Conservation (phyloP, 1,284 basidiomycete genomes). For the Thelephora terrestris region DNA sequence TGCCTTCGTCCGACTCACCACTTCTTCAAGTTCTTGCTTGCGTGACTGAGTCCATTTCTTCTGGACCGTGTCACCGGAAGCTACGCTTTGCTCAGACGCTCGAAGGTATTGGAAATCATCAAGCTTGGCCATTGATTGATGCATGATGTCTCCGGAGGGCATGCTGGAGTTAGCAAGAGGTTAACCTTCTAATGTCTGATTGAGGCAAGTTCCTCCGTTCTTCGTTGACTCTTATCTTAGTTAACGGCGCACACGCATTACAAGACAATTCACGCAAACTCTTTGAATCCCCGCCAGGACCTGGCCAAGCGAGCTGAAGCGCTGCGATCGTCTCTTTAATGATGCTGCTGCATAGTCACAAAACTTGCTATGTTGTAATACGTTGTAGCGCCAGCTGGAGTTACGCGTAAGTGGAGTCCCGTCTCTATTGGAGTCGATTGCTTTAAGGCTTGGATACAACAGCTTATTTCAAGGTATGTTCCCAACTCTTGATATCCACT, state of each 20-base stretch:
- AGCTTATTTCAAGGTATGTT: slow-evolving; percentile 72
- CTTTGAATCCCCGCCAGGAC: slow-evolving; percentile 64
- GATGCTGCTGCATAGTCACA: background rate
- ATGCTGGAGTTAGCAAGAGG: slow-evolving; percentile 89
- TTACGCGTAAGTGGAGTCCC: slow-evolving; percentile 82
- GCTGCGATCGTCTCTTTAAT: slow-evolving; percentile 30
- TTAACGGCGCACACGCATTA: slow-evolving; percentile 84
- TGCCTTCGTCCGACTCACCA: slow-evolving; percentile 1
- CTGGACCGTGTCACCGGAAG: slow-evolving; percentile 66
- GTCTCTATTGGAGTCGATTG: slow-evolving; percentile 63
- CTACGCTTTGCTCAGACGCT: slow-evolving; percentile 74
- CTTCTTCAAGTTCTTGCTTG: background rate
- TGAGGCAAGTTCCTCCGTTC: slow-evolving; percentile 39
- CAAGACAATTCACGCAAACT: slow-evolving; percentile 90
- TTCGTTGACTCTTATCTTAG: background rate
- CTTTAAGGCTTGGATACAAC: slow-evolving; percentile 68
- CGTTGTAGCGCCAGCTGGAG: slow-evolving; percentile 68
- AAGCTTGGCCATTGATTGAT: slow-evolving; percentile 97
- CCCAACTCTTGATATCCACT: slow-evolving; percentile 36
- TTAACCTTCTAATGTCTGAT: slow-evolving; percentile 92
- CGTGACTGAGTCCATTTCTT: background rate
- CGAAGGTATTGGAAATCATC: slow-evolving; percentile 81
- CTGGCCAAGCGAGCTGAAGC: slow-evolving; percentile 64
- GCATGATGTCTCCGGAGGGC: slow-evolving; percentile 88
- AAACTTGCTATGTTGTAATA: slow-evolving; percentile 51